A percentile compares a stretch with the other conserved stretches of the same genome.
phyloP scores from a whole-genome alignment of 257 asterid genomes.

The Gentiana dahurica region DNA sequence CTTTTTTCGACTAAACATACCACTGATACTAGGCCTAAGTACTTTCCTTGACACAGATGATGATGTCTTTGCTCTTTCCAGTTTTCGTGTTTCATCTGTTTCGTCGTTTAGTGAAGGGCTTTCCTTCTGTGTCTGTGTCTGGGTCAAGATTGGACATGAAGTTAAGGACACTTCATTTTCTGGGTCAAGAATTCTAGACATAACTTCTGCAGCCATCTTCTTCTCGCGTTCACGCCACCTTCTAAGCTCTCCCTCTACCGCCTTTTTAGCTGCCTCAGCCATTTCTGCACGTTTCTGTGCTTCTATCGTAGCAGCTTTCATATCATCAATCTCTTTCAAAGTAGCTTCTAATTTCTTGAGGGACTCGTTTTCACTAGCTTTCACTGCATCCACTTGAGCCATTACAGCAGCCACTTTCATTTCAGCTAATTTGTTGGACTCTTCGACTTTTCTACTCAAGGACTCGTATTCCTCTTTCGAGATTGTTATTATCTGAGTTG shows the following conservation, averaged over 20 bases:
- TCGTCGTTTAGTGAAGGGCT: slow-evolving; percentile 24
- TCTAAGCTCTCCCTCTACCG: slow-evolving; percentile 82
- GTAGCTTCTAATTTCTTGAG: slow-evolving; percentile 47
- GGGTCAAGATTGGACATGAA: slow-evolving; percentile 31
- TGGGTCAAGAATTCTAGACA: slow-evolving; percentile 44
- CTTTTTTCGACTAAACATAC: slow-evolving; percentile 60
- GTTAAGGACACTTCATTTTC: slow-evolving; percentile 42
- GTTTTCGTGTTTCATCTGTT: slow-evolving; percentile 23
- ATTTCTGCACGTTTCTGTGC: slow-evolving; percentile 70
- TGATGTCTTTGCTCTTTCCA: slow-evolving; percentile 41
- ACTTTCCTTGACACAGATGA: slow-evolving; percentile 42
- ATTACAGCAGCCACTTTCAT: slow-evolving; percentile 77
- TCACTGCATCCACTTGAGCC: slow-evolving; percentile 83
- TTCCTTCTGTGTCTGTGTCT: slow-evolving; percentile 27
- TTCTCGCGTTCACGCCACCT: slow-evolving; percentile 79
- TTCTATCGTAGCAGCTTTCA: slow-evolving; percentile 48
- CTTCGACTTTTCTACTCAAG: slow-evolving; percentile 60
- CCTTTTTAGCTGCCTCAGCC: slow-evolving; percentile 86
- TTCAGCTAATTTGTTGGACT: slow-evolving; percentile 52
- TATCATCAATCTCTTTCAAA: slow-evolving; percentile 52
- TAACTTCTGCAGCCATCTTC: slow-evolving; percentile 72
- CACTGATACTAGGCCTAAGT: slow-evolving; percentile 43
- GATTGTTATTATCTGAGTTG: slow-evolving; percentile 53
- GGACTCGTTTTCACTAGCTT: slow-evolving; percentile 74
- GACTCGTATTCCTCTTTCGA: slow-evolving; percentile 69